These are phyloP conservation scores for Kwoniella heveanensis DNA, from an alignment of 768 basidiomycete species.

Conservation along the genomic window DNA sequence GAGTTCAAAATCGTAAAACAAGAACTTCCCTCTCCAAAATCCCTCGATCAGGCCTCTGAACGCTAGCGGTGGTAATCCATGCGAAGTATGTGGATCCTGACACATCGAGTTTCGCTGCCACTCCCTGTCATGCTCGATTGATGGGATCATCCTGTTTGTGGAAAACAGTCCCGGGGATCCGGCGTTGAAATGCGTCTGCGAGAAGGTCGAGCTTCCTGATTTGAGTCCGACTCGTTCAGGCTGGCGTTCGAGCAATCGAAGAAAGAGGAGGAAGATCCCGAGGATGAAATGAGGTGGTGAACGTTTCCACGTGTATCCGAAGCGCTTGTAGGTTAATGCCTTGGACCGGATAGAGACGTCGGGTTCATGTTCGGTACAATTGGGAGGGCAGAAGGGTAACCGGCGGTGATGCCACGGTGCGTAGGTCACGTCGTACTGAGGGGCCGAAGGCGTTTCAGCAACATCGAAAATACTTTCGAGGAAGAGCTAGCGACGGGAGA, in stretches of 20 bases:
- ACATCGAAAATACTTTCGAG: neutral
- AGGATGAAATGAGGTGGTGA: slow-evolving; percentile 43
- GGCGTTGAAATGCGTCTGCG: slow-evolving; percentile 17
- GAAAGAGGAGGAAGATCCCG: slow-evolving; percentile 39
- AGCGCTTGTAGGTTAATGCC: slow-evolving; percentile 45
- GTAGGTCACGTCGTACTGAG: slow-evolving; percentile 48
- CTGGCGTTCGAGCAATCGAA: slow-evolving; percentile 48
- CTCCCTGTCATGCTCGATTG: slow-evolving; percentile 45
- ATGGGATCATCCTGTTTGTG: slow-evolving; percentile 24
- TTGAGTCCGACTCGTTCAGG: slow-evolving; percentile 38
- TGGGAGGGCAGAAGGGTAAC: slow-evolving; percentile 41
- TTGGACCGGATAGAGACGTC: slow-evolving; percentile 33
- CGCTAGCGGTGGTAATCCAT: slow-evolving; percentile 43
- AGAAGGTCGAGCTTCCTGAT: slow-evolving; percentile 26
- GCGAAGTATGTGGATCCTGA: slow-evolving; percentile 46
- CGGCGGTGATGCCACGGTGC: slow-evolving; percentile 50
- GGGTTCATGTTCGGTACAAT: slow-evolving; percentile 30
- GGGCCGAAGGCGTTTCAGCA: neutral
- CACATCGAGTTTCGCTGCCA: slow-evolving; percentile 50
- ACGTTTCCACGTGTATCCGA: slow-evolving; percentile 49
- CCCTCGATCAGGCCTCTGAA: slow-evolving; percentile 44
- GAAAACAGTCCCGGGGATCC: slow-evolving; percentile 26
- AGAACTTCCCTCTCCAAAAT: slow-evolving; percentile 49
- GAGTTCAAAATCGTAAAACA: slow-evolving; percentile 50
- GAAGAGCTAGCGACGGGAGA: too few relatives aligned